These are phyloP conservation scores for Mucor racemosus DNA, from an alignment of 371 early-diverging fungal species.

Conservation along the genomic window DNA sequence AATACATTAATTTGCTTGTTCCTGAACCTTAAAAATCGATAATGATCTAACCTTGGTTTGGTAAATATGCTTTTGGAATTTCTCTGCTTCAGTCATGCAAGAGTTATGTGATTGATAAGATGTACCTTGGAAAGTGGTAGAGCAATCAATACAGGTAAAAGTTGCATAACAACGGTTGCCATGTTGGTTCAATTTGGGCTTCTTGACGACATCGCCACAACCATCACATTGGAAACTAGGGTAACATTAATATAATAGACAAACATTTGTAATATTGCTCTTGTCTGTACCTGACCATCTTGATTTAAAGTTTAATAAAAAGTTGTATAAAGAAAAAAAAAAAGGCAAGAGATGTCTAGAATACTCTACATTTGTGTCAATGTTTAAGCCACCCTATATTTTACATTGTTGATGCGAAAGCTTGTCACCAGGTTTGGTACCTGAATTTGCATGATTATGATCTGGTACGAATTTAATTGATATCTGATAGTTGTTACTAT, in stretches of 20 bases:
- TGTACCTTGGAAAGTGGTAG: conserved; percentile 79
- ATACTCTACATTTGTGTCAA: neutral
- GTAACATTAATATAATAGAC: too few relatives aligned
- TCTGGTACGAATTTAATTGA: too few relatives aligned
- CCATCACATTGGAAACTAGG: conserved; percentile 79
- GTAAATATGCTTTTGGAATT: conserved; percentile 77
- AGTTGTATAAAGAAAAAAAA: neutral
- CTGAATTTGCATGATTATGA: neutral
- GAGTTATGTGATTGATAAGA: conserved; percentile 81
- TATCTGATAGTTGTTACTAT: too few relatives aligned
- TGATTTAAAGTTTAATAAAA: neutral
- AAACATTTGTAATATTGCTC: too few relatives aligned
- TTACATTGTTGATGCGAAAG: neutral
- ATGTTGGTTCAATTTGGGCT: conserved; percentile 89
- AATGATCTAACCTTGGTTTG: conserved; percentile 51
- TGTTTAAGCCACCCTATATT: conserved; percentile 1
- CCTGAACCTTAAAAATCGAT: neutral
- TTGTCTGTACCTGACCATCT: neutral
- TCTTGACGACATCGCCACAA: conserved; percentile 92
- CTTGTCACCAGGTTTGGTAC: too few relatives aligned
- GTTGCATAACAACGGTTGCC: conserved; percentile 81
- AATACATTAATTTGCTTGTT: neutral
- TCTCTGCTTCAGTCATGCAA: conserved; percentile 92
- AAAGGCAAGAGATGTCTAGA: neutral
- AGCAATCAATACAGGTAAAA: conserved; percentile 92